phyloP scores from a whole-genome alignment of 2,329 filamentous ascomycete species.

The Harringtonia aguacate region DNA sequence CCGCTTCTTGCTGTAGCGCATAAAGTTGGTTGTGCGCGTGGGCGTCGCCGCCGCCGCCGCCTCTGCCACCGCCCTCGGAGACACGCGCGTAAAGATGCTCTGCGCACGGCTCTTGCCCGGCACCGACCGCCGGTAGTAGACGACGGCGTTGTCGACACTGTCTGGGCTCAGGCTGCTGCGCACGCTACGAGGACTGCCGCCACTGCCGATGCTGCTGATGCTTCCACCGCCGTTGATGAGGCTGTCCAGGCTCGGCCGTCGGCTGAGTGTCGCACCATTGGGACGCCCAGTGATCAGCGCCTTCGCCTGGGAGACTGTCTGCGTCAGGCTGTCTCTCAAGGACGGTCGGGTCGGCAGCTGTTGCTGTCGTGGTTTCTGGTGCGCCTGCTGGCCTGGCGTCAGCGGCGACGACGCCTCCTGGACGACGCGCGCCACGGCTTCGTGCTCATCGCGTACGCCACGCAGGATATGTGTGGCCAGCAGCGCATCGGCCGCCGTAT shows the following conservation, averaged over 20 bases:
- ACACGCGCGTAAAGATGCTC: slow-evolving; percentile 11
- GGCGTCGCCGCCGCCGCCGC: background rate
- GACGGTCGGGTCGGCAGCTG: background rate
- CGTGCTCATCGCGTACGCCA: slow-evolving; percentile 27
- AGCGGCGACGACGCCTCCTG: slow-evolving; percentile 11
- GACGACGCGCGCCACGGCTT: slow-evolving; percentile 24
- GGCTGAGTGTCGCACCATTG: too few species aligned
- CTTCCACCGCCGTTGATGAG: background rate
- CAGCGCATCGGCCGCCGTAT: slow-evolving; percentile 26
- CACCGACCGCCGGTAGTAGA: slow-evolving; percentile 26
- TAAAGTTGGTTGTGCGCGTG: slow-evolving; percentile 11
- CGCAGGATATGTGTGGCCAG: slow-evolving; percentile 30
- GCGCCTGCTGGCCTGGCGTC: background rate
- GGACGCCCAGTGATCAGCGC: slow-evolving; percentile 5
- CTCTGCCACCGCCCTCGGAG: background rate
- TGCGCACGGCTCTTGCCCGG: slow-evolving; percentile 26
- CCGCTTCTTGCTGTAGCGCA: slow-evolving; percentile 4
- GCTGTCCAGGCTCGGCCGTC: background rate
- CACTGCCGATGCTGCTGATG: background rate
- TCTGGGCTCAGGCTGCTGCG: background rate
- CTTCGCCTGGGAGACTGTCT: slow-evolving; percentile 6
- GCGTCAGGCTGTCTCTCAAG: background rate
- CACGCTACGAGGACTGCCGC: background rate
- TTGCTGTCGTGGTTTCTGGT: background rate
- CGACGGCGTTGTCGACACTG: background rate